These are phyloP conservation scores for Kodamaea nitidulidarum DNA, from an alignment of 805 yeast genomes.

Conservation along the genomic window DNA sequence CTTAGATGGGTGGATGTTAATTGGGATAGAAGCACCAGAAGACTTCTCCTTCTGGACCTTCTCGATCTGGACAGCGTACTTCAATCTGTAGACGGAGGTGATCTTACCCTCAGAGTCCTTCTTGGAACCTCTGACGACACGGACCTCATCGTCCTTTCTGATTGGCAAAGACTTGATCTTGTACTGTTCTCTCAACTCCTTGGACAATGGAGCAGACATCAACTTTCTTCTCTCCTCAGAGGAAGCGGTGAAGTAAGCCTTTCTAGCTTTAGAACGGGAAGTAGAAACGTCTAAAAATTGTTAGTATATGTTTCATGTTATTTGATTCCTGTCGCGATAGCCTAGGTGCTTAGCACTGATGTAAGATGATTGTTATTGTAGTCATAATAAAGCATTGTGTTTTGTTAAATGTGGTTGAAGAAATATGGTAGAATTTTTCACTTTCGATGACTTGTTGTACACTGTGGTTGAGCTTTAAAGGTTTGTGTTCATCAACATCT, in stretches of 20 bases:
- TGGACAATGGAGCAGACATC: constrained; percentile 97
- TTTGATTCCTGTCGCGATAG: too few relatives aligned
- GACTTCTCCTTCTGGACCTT: constrained; percentile 97
- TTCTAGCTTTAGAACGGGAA: constrained; percentile 99
- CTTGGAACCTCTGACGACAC: constrained; percentile 97
- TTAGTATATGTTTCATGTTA: constrained; percentile 32
- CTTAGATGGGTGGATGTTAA: constrained; percentile 97
- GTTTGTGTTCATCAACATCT: not conserved
- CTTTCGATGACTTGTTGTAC: not conserved
- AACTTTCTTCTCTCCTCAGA: constrained; percentile 91
- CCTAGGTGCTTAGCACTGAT: not conserved
- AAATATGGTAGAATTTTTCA: not conserved
- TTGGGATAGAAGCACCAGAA: constrained; percentile 95
- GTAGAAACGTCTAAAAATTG: constrained; percentile 84
- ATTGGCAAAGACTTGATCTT: constrained; percentile 93
- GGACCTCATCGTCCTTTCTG: constrained; percentile 95
- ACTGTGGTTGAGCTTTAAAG: not conserved
- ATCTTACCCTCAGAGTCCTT: constrained; percentile 99
- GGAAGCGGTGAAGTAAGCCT: constrained; percentile 98
- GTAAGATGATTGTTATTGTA: not conserved
- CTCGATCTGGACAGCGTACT: constrained; percentile 93
- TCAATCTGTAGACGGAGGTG: constrained; percentile 97
- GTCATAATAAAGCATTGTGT: too few relatives aligned
- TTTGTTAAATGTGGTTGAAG: constrained; percentile 2
- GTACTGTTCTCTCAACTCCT: constrained; percentile 97